Base-by-base conservation (phyloP, 257 asterid genomes). In the Jacaranda mimosifolia region DNA sequence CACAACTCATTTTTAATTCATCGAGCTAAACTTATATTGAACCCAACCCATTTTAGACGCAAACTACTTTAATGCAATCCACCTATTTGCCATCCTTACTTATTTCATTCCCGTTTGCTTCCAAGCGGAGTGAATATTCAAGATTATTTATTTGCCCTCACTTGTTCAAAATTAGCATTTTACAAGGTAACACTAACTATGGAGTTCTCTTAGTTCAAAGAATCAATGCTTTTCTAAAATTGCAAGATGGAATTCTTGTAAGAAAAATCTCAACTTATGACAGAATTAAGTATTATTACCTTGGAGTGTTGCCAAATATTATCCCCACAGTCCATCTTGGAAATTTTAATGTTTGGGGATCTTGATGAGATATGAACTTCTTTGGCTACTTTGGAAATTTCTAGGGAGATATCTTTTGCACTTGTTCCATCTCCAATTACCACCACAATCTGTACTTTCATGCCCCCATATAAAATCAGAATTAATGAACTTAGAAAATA, bases 321-420 rank as follows among this genome's bases (percentile, higher is more conserved):
- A 57, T 68, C 79, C 9, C 63, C 38, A 46, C 7, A 73, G 10
- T 77, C 89, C 40, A 83, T 35, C 56, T 80, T 89, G 15, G 85
- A 79, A 66, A 67, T 65, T 52, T 42, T 35, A 55, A 45, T 13
- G 9, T 64, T 6, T 10, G 85, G 83, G 1, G 87, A 75, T 73
- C 90, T 87, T 68, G 91, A 78, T 9, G 97, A 86, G 75, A 89
- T 81, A 83, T 90, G 91, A 67, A 90, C 89, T 77, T 92, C 81
- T 42, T 88, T 89, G 38, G 96, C 96, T 3, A 80, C 88, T 0
- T 4, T 19, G 0, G 87, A 73, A 4, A 92, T 84, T 17, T 92
- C 95, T 13, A 14, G 7, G 19, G 87, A 85, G 3, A 92, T 89
- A 69, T 90, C 97, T 3, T 4, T 45, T 1, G 90, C 95, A 56